Conservation (phyloP, 140 eudicot species). For the Cichorium intybus region DNA sequence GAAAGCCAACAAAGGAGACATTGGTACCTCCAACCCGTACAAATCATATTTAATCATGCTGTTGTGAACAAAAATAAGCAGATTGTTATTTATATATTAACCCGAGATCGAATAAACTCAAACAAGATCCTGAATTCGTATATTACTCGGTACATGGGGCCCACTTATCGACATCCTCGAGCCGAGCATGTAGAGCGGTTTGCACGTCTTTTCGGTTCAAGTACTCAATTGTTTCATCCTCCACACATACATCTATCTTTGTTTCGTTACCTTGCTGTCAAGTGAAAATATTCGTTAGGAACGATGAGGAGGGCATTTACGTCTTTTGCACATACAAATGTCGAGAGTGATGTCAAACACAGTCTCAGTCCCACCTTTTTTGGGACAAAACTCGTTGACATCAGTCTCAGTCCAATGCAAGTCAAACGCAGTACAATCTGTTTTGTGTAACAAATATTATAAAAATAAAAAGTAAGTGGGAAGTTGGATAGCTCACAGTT, state of each 20-base stretch:
- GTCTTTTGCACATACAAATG: not conserved
- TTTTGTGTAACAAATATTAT: too few species aligned
- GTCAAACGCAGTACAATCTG: too few species aligned
- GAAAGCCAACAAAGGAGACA: slow-evolving; percentile 48
- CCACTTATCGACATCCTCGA: slow-evolving; percentile 55
- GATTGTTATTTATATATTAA: not conserved
- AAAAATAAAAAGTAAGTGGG: not conserved
- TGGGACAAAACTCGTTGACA: too few species aligned
- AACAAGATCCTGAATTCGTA: not conserved
- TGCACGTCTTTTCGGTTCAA: slow-evolving; percentile 75
- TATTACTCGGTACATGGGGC: slow-evolving; percentile 55
- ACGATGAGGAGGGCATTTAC: not conserved
- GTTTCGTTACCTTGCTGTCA: slow-evolving; percentile 38
- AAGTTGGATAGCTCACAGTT: slow-evolving; percentile 35
- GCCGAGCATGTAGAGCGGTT: slow-evolving; percentile 64
- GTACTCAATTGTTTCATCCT: slow-evolving; percentile 56
- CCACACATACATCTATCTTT: slow-evolving; percentile 67
- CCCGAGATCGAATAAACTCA: not conserved
- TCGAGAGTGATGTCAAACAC: too few species aligned
- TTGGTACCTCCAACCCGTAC: slow-evolving; percentile 45
- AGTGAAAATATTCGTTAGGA: not conserved
- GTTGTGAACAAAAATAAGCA: not conserved
- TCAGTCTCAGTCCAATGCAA: too few species aligned
- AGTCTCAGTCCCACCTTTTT: too few species aligned
- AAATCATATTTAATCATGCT: slow-evolving; percentile 50